phyloP scores from a whole-genome alignment of 1,284 basidiomycete genomes.

The Sporisorium graminicola region DNA sequence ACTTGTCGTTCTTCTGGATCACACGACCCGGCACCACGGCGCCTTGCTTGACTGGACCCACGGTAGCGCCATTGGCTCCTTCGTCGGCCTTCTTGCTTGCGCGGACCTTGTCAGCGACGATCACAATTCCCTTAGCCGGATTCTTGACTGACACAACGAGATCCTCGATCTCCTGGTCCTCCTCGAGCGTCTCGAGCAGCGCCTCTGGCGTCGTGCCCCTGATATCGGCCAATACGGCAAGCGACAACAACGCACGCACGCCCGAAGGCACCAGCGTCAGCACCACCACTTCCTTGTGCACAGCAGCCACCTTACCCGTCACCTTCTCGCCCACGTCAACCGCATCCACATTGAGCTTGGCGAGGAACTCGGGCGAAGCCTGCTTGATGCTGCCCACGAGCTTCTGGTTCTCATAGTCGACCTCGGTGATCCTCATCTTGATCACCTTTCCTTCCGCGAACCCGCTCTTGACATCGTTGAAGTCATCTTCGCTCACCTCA shows the following conservation, averaged over 20 bases:
- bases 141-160: constrained; percentile 92
- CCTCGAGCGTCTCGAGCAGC: constrained; percentile 77
- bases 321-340: constrained; percentile 66
- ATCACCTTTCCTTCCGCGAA: constrained; percentile 81
- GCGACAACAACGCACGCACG: constrained; percentile 84
- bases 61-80: constrained; percentile 10
- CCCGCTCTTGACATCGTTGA: constrained; percentile 74
- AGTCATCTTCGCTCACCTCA: constrained; percentile 55
- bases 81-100: constrained; percentile 10
- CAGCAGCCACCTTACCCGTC: constrained; percentile 57
- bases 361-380: constrained; percentile 71
- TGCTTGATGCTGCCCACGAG: constrained; percentile 90
- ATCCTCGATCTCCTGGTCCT: constrained; percentile 81
- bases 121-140: constrained; percentile 85
- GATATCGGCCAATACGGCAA: constrained; percentile 88
- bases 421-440: constrained; percentile 84
- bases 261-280: constrained; percentile 72
- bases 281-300: constrained; percentile 66
- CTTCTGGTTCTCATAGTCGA: constrained; percentile 77
- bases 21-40: constrained; percentile 46
- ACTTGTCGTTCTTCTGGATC: constrained; percentile 41
- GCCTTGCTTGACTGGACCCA: constrained; percentile 38
- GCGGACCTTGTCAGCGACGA: constrained; percentile 70
- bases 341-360: constrained; percentile 63
- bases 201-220: constrained; percentile 79